Conservation (phyloP, 495 filamentous ascomycete genomes). For the Xylaria acuta region DNA sequence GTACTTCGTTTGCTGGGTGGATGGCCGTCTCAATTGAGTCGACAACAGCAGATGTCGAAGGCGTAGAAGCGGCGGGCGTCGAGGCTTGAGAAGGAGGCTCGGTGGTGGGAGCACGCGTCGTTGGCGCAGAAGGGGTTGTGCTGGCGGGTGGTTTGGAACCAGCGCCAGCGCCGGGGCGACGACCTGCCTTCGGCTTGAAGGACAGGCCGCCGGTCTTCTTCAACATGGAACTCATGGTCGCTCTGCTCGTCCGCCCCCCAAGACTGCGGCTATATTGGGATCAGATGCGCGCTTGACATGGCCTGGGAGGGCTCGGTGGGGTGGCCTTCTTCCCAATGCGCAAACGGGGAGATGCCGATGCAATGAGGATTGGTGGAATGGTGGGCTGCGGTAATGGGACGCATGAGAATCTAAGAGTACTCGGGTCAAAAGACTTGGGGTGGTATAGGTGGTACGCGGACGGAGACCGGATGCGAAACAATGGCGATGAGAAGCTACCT, state of each 20-base stretch:
- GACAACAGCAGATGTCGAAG: slow-evolving; percentile 20
- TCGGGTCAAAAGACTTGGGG: not conserved
- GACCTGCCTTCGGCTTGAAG: slow-evolving; percentile 51
- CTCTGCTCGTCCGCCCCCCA: not conserved
- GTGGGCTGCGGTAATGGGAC: not conserved
- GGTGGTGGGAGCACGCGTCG: slow-evolving; percentile 28
- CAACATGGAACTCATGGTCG: slow-evolving; percentile 50
- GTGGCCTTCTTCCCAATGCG: not conserved
- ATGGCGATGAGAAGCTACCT: not conserved
- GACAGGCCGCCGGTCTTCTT: slow-evolving; percentile 51
- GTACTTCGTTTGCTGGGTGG: not conserved
- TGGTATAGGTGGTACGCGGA: not conserved
- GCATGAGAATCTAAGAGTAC: not conserved
- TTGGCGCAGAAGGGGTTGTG: slow-evolving; percentile 20
- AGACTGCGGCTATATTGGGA: slow-evolving; percentile 6
- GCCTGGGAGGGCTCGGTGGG: not conserved
- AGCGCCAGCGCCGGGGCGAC: slow-evolving; percentile 32
- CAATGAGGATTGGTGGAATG: not conserved
- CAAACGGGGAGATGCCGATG: not conserved
- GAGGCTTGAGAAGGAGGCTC: slow-evolving; percentile 30
- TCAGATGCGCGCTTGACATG: slow-evolving; percentile 16
- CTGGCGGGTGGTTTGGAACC: slow-evolving; percentile 30
- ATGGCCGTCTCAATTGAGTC: not conserved
- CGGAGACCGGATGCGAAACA: not conserved
- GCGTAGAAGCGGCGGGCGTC: slow-evolving; percentile 27